A percentile compares a stretch with the other conserved stretches of the same genome.
phyloP scores from a whole-genome alignment of 1,284 basidiomycete species.

The Xerocomus cyaneibrunnescens region DNA sequence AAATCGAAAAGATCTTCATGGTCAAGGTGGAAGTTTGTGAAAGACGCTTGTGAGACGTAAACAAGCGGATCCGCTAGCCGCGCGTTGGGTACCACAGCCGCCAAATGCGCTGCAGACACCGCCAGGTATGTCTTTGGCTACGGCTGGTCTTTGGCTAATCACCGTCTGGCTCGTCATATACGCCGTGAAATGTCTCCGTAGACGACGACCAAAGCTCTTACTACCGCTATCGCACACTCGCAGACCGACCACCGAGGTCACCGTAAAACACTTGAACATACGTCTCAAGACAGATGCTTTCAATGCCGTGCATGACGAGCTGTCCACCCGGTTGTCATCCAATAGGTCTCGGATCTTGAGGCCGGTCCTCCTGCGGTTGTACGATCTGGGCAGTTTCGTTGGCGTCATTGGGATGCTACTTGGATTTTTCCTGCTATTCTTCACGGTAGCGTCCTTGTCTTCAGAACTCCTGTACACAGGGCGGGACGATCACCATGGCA shows the following conservation, averaged over 20 bases:
- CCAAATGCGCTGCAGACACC: conserved; percentile 1
- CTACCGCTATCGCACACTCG: conserved; percentile 25
- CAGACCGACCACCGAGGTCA: conserved; percentile 23
- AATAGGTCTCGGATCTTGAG: conserved; percentile 24
- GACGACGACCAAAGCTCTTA: conserved; percentile 18
- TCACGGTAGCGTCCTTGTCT: conserved; percentile 33
- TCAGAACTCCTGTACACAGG: conserved; percentile 19
- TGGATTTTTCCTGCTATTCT: conserved; percentile 43
- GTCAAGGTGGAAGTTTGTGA: conserved; percentile 13
- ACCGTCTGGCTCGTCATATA: conserved; percentile 29
- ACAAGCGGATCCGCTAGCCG: background rate
- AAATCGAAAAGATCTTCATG: conserved; percentile 76
- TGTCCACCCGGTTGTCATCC: conserved; percentile 36
- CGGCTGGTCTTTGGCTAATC: conserved; percentile 22
- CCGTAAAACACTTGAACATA: conserved; percentile 41
- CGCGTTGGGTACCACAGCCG: background rate
- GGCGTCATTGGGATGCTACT: conserved; percentile 51
- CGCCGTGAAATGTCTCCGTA: conserved; percentile 22
- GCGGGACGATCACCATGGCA: background rate
- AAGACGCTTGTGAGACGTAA: conserved; percentile 8
- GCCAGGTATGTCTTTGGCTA: conserved; percentile 21
- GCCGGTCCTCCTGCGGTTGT: conserved; percentile 38
- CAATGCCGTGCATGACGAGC: conserved; percentile 51
- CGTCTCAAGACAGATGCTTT: conserved; percentile 53
- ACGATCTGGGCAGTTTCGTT: conserved; percentile 50